Percentiles rank a stretch among this genome's conserved stretches.
phyloP scores from a whole-genome alignment of 116 monocot genomes.

The Iris pallida region DNA sequence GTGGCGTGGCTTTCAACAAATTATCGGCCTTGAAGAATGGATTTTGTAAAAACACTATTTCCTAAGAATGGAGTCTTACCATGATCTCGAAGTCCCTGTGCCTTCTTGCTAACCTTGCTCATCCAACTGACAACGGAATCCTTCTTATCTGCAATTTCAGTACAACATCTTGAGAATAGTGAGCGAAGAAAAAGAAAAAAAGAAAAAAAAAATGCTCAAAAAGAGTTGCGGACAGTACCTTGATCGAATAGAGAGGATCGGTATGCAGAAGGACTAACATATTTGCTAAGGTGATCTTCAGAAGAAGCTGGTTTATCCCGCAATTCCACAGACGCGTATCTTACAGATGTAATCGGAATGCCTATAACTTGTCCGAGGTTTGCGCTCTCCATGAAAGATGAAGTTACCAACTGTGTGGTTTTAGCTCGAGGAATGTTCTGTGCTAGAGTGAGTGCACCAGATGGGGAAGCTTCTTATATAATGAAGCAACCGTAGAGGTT shows the following conservation, averaged over 20 bases:
- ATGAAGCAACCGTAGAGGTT: background rate
- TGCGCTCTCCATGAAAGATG: background rate
- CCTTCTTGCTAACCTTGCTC: slow-evolving; percentile 29
- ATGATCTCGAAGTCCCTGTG: slow-evolving; percentile 28
- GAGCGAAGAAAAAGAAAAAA: background rate
- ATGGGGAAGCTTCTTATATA: background rate
- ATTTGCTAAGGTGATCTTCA: background rate
- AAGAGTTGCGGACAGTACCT: background rate
- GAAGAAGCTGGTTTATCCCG: background rate
- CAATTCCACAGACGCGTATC: background rate
- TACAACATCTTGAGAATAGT: too few species aligned
- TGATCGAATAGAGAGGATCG: slow-evolving; percentile 3
- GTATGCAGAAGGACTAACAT: background rate
- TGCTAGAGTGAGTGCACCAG: background rate
- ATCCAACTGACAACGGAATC: slow-evolving; percentile 27
- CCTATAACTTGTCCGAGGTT: slow-evolving; percentile 7
- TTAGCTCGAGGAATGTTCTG: background rate
- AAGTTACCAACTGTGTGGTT: too few species aligned
- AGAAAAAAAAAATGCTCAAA: background rate
- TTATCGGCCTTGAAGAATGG: too few species aligned
- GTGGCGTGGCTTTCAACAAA: too few species aligned
- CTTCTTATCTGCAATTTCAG: slow-evolving; percentile 18
- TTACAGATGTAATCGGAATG: background rate
- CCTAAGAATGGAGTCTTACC: slow-evolving; percentile 5
- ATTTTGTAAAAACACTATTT: too few species aligned